These are phyloP conservation scores for Fusarium sp. DNA, from an alignment of 2,329 filamentous ascomycete species.

Conservation along the genomic window DNA sequence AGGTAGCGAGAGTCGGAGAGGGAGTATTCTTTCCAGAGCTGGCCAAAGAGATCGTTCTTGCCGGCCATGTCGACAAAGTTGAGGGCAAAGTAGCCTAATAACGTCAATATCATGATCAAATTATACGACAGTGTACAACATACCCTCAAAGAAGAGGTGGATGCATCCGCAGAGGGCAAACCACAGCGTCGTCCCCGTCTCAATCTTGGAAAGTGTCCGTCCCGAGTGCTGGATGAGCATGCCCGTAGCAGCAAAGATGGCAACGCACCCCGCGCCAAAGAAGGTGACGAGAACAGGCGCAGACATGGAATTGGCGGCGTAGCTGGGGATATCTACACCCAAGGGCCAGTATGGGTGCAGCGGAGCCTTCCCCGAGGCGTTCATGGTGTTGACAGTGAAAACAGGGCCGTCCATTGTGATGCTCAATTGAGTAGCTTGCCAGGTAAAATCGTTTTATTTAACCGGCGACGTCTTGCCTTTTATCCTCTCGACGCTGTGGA, in stretches of 20 bases:
- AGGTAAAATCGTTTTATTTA: background rate
- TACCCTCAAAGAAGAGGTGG: constrained; percentile 61
- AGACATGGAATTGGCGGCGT: constrained; percentile 76
- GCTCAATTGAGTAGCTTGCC: background rate
- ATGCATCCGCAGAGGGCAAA: constrained; percentile 78
- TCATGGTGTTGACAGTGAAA: constrained; percentile 11
- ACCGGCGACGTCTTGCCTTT: background rate
- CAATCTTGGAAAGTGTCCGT: constrained; percentile 66
- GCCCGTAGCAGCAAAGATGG: constrained; percentile 72
- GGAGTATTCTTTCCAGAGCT: constrained; percentile 73
- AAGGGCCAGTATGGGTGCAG: constrained; percentile 81
- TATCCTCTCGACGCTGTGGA: background rate
- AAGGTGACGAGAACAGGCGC: constrained; percentile 71
- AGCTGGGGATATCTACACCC: constrained; percentile 73
- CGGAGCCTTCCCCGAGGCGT: constrained; percentile 26
- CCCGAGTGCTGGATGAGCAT: constrained; percentile 67
- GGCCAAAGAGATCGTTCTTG: constrained; percentile 62
- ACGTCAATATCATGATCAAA: background rate
- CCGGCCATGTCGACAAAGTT: constrained; percentile 60
- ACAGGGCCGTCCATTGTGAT: constrained; percentile 35
- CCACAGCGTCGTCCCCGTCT: constrained; percentile 78
- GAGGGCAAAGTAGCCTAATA: constrained; percentile 64
- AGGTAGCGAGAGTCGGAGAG: constrained; percentile 71
- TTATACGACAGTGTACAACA: background rate
- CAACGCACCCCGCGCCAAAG: constrained; percentile 71